Evolutionary conservation across 2,329 filamentous ascomycete species (phyloP), one percentile per base, ranked within the genome.

Genomic region (Aspergillus viridinutans): DNA sequence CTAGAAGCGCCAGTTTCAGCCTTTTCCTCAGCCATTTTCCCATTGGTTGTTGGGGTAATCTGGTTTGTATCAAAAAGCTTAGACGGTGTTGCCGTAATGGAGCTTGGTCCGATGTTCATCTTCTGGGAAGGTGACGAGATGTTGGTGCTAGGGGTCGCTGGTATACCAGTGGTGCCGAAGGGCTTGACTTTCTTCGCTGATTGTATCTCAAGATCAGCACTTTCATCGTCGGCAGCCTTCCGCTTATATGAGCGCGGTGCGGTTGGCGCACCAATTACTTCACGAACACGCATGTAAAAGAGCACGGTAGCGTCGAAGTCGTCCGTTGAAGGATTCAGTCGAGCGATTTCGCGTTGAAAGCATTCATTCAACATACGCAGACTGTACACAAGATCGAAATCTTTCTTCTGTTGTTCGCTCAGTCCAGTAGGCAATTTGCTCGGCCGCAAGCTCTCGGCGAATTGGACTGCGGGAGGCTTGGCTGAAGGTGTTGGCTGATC

Each of bases 281-380:
- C 69, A 48, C 76, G 74, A 52, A 72, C 65, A 48, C 68, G 69
- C 52, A 74, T 61, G 58, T 77, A 78, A 53, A 71, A 71, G 4
- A 71, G 60, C 28, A 78, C 63, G 35, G 74, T 38, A 17, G 63
- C 58, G 54, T 76, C 74, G 50, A 77, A 72, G 48, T 70, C 66
- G 49, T 74, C 60, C 2, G 52, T 67, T 17, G 64, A 59, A 5
- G 74, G 70, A 55, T 76, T 65, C 25, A 70, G 58, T 3, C 61
- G 59, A 10, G 67, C 61, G 10, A 77, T 51, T 48, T 70, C 64
- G 7, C 65, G 64, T 54, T 74, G 67, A 58, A 77, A 73, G 21
- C 61, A 64, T 32, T 67, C 61, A 54, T 76, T 76, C 54, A 77
- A 56, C 17, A 64, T 61, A 29, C 69, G 70, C 17, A 76, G 52